These are phyloP conservation scores for Boletus rex-veris DNA, from an alignment of 768 basidiomycete genomes.

Conservation along the genomic window DNA sequence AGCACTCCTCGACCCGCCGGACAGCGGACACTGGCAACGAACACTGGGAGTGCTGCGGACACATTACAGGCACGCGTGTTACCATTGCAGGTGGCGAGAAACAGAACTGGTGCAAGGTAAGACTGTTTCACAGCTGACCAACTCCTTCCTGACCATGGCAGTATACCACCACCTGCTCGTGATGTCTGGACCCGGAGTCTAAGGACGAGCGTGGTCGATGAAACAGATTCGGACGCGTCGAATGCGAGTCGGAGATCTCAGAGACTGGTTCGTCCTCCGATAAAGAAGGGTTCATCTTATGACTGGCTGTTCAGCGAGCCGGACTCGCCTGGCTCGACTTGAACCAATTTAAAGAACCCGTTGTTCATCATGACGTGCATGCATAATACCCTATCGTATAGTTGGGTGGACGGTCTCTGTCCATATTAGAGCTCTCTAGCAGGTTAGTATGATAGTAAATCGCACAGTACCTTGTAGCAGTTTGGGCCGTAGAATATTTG, in stretches of 20 bases:
- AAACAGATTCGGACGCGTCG: constrained; percentile 24
- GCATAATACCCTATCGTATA: background rate
- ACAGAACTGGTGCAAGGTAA: constrained; percentile 13
- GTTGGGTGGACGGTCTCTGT: background rate
- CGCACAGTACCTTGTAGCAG: background rate
- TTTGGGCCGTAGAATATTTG: no score
- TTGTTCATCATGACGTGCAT: background rate
- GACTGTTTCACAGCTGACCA: background rate
- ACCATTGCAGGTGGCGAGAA: constrained; percentile 22
- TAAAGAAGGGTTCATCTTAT: background rate
- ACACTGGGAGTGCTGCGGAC: background rate
- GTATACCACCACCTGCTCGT: background rate
- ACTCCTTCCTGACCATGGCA: background rate
- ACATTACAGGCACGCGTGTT: background rate
- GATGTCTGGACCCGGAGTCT: constrained; percentile 14
- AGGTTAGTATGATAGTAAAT: background rate
- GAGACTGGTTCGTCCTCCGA: constrained; percentile 1
- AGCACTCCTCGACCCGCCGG: constrained; percentile 25
- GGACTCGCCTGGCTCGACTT: constrained; percentile 5
- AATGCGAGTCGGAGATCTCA: constrained; percentile 7
- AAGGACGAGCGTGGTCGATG: constrained; percentile 1
- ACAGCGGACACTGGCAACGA: background rate
- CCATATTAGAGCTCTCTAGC: background rate
- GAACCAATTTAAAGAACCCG: background rate
- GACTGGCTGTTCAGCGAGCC: constrained; percentile 16